Evolutionary conservation across 805 yeast genomes (phyloP), one percentile per base, ranked within the genome.

Genomic region (Monosporozyma servazzii): DNA sequence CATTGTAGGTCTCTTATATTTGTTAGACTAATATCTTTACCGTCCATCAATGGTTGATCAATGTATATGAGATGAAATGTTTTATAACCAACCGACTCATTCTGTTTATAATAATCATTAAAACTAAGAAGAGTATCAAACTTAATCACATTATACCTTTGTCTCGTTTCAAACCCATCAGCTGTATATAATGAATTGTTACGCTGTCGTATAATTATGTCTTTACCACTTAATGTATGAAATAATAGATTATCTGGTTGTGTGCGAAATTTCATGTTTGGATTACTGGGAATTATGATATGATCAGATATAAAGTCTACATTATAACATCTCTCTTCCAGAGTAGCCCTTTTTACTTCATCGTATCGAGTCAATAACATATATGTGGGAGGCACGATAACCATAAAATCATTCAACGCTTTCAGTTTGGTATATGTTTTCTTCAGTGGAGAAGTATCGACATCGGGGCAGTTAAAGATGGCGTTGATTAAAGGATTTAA

Each of bases 401-500:
- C 62, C 2, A 81, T 72, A 61, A 75, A 81, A 17, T 37, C n/a
- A n/a, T 75, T 76, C 18, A 72, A 73, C 39, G 83, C 79, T 54
- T 65, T 67, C 23, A 84, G 59, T 48, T 65, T 73, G 3, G 66
- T 61, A 37, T 80, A 71, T 7, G 79, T 69, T n/a, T 71, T 72
- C 52, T 73, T 75, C 48, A 75, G 67, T 15, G 81, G 75, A 0
- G 75, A 70, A n/a, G 65, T 66, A 6, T 64, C 53, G 2, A 80
- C 80, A 51, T 69, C 71, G 0, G 85, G 83, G 57, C 84, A 80
- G 67, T 84, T 82, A 71, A 86, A 84, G 6, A 85, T 65, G 39
- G 81, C 74, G 63, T 84, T 81, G 31, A 85, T 68, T 36, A 82
- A 69, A 8, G 90, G 88, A 58, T 85, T 84, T 51, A 76, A 66